A percentile compares a stretch with the other conserved stretches of the same genome.
Evolutionary conservation across 192 early-diverging fungal species (phyloP).

Genomic region (Piromyces finnis): DNA sequence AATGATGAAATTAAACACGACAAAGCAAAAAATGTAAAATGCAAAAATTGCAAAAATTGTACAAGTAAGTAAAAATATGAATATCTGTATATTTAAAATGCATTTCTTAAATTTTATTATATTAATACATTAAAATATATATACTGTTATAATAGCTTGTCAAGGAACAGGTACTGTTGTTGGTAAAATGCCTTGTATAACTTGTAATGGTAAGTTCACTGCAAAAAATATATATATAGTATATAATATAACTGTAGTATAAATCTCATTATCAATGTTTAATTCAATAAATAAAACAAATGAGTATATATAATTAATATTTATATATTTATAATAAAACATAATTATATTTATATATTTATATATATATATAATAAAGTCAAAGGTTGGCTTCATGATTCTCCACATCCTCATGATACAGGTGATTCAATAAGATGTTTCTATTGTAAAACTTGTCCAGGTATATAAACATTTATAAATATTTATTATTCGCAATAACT

Average conservation of each 20-base stretch:
- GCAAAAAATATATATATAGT: too few relatives aligned
- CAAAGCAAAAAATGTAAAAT: neutral
- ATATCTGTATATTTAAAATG: too few relatives aligned
- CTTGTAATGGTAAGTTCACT: neutral
- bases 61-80: neutral
- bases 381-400: neutral
- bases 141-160: neutral
- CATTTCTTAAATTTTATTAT: too few relatives aligned
- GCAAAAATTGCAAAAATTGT: neutral
- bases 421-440: neutral
- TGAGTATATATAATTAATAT: too few relatives aligned
- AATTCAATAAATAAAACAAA: too few relatives aligned
- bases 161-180: neutral
- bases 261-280: too few relatives aligned
- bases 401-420: neutral
- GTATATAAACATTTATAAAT: neutral
- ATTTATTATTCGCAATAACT: too few relatives aligned
- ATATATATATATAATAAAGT: neutral
- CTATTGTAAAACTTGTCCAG: neutral
- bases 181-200: neutral
- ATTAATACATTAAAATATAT: neutral
- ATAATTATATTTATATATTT: too few relatives aligned
- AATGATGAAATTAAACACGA: neutral
- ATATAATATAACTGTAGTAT: too few relatives aligned
- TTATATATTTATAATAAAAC: too few relatives aligned